Evolutionary conservation across 208 protist genomes (phyloP).

Genomic region (Zelonia costaricensis): DNA sequence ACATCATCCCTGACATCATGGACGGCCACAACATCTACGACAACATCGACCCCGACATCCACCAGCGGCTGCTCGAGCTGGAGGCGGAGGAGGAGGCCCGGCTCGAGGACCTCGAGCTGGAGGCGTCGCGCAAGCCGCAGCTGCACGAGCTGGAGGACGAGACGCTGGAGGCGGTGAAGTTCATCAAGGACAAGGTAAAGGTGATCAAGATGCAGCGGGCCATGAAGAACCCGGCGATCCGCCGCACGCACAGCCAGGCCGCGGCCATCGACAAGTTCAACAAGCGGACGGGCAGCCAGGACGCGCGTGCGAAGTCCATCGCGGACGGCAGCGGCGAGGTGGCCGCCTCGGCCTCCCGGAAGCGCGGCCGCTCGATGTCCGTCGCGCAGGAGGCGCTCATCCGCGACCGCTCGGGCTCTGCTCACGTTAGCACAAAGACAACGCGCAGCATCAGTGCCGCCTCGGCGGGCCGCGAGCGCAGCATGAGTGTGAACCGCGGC

Average conservation of each 20-base stretch:
- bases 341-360: slow-evolving; percentile 29
- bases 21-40: slow-evolving; percentile 99
- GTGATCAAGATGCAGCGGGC: slow-evolving; percentile 91
- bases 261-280: slow-evolving; percentile 86
- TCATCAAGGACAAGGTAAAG: slow-evolving; percentile 90
- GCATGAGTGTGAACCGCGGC: slow-evolving; percentile 75
- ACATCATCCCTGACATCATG: slow-evolving; percentile 99
- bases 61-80: slow-evolving; percentile 88
- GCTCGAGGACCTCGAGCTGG: slow-evolving; percentile 92
- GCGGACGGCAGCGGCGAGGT: slow-evolving; percentile 30
- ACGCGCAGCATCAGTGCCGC: slow-evolving; percentile 78
- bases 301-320: slow-evolving; percentile 43
- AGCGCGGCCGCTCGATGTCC: slow-evolving; percentile 80
- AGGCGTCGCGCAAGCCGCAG: slow-evolving; percentile 84
- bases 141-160: slow-evolving; percentile 66
- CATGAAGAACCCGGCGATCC: slow-evolving; percentile 90
- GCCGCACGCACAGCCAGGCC: slow-evolving; percentile 74
- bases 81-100: slow-evolving; percentile 94
- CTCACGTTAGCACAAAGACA: slow-evolving; percentile 80
- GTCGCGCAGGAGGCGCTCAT: slow-evolving; percentile 80
- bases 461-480: slow-evolving; percentile 70
- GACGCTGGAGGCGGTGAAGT: slow-evolving; percentile 80
- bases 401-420: slow-evolving; percentile 77
- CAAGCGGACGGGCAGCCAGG: slow-evolving; percentile 84
- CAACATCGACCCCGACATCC: slow-evolving; percentile 99